Conservation (phyloP, 2,329 filamentous ascomycete species). For the Knoxdaviesia proteae region DNA sequence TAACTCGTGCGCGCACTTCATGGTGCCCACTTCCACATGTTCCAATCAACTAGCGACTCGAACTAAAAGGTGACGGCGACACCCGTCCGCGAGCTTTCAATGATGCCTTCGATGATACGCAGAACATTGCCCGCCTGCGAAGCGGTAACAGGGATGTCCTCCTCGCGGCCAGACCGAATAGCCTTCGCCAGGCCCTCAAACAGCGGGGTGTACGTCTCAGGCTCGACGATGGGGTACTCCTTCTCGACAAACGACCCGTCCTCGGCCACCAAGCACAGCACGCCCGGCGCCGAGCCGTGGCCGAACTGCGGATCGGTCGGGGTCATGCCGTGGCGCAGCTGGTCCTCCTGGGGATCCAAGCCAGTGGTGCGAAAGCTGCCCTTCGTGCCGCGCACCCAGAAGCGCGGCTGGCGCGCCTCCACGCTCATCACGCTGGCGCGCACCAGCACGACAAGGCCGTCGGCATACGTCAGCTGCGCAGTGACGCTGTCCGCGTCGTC, state of each 20-base stretch:
- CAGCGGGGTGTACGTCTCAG: constrained; percentile 46
- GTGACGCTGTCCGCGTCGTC: constrained; percentile 36
- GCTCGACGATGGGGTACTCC: constrained; percentile 35
- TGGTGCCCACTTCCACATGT: no score
- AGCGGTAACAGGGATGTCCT: constrained; percentile 30
- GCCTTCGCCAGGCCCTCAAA: constrained; percentile 34
- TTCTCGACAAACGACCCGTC: constrained; percentile 28
- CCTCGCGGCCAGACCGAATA: constrained; percentile 23
- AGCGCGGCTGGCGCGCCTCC: constrained; percentile 49
- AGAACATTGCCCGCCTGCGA: constrained; percentile 31
- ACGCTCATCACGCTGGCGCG: constrained; percentile 50
- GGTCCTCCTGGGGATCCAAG: constrained; percentile 57
- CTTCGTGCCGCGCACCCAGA: constrained; percentile 56
- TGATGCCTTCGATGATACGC: constrained; percentile 27
- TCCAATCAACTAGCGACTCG: no score
- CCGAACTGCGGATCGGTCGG: constrained; percentile 44
- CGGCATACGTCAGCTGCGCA: constrained; percentile 43
- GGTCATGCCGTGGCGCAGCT: constrained; percentile 42
- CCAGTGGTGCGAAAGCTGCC: constrained; percentile 54
- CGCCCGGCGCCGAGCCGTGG: constrained; percentile 35
- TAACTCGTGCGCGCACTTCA: no score
- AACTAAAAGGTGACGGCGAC: constrained; percentile 18
- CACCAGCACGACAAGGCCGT: constrained; percentile 43
- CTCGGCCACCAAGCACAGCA: constrained; percentile 30
- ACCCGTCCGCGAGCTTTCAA: constrained; percentile 26